These are phyloP conservation scores for Puya raimondii DNA, from an alignment of 176 grass and related monocot species.

Conservation along the genomic window DNA sequence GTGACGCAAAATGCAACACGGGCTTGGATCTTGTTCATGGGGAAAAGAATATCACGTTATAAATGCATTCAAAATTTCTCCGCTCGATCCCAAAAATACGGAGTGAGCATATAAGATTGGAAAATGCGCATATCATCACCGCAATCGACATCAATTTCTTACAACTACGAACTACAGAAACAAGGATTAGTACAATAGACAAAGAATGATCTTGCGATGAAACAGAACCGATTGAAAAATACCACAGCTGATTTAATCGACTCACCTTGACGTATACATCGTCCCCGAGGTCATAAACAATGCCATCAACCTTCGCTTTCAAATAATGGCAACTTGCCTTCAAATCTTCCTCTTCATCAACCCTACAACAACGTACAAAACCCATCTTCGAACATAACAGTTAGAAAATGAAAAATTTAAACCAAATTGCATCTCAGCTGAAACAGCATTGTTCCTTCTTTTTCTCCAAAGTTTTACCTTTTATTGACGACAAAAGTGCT, in stretches of 20 bases:
- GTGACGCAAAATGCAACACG: no score
- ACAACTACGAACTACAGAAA: no score
- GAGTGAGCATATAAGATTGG: no score
- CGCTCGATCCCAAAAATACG: no score
- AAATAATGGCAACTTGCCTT: constrained; percentile 39
- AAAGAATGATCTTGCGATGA: no score
- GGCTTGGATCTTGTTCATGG: no score
- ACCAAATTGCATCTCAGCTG: neutral
- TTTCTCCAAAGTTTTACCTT: neutral
- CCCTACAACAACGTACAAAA: neutral
- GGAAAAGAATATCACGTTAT: no score
- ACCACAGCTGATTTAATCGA: neutral
- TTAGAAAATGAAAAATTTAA: neutral
- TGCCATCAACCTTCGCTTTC: constrained; percentile 34
- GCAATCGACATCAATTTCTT: no score
- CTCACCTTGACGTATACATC: constrained; percentile 61
- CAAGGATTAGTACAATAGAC: no score
- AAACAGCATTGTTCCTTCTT: neutral
- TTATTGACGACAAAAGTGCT: neutral
- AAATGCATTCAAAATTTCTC: no score
- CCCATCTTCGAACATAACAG: neutral
- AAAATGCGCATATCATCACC: no score
- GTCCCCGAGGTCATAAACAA: constrained; percentile 37
- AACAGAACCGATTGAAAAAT: neutral
- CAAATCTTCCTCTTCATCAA: constrained; percentile 23